phyloP scores from a whole-genome alignment of 306 rosid species.

The Boehmeria nivea region DNA sequence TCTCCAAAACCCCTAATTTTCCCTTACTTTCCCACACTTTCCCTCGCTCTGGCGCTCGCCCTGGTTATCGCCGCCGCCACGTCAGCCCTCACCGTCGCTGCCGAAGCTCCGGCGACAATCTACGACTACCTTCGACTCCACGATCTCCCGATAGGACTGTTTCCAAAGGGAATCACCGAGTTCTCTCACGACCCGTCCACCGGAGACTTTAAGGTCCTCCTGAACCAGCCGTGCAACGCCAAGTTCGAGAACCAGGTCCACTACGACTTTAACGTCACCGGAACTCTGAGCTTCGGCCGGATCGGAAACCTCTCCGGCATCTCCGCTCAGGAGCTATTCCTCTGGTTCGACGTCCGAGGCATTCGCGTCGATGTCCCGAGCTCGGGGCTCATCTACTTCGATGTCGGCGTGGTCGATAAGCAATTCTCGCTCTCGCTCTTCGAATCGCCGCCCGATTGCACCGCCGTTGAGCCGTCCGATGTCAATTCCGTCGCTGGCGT shows the following conservation, averaged over 20 bases:
- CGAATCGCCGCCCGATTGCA: conserved; percentile 67
- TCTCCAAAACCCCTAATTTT: conserved; percentile 4
- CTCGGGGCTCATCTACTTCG: conserved; percentile 73
- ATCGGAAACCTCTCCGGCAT: conserved; percentile 65
- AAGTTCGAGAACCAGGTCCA: conserved; percentile 83
- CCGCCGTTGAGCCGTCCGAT: conserved; percentile 35
- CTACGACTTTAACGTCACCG: conserved; percentile 66
- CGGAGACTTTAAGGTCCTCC: conserved; percentile 49
- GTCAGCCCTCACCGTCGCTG: background rate
- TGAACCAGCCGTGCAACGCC: conserved; percentile 68
- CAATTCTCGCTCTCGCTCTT: conserved; percentile 79
- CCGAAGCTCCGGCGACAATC: conserved; percentile 28
- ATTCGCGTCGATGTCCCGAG: conserved; percentile 68
- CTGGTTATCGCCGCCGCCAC: conserved; percentile 2
- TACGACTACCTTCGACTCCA: conserved; percentile 58
- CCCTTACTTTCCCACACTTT: background rate
- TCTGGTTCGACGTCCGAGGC: conserved; percentile 84
- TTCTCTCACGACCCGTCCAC: conserved; percentile 35
- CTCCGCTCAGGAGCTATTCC: conserved; percentile 77
- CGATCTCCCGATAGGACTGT: conserved; percentile 82
- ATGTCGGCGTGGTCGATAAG: conserved; percentile 87
- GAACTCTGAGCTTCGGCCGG: conserved; percentile 45
- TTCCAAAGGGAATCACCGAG: conserved; percentile 58
- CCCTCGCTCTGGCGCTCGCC: background rate
- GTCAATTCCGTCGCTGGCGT: background rate